Base-by-base conservation (phyloP, 2,329 filamentous ascomycete genomes). In the Trichophyton rubrum region DNA sequence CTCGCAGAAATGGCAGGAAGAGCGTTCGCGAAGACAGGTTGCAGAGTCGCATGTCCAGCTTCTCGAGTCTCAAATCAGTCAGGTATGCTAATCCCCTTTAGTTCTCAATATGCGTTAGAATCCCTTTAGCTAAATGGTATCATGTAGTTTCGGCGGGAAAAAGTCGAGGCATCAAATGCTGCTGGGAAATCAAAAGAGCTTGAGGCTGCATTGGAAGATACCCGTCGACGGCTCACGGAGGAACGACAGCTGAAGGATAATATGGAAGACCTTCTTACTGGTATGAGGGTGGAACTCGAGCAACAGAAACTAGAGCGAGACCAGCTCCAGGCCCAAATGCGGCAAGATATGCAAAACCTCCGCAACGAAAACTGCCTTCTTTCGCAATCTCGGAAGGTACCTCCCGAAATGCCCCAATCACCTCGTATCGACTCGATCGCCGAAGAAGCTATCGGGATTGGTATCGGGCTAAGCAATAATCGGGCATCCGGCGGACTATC, bases 181-280 rank as follows among this genome's bases (percentile, higher is more conserved):
- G 71, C 62, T 78, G 86, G 70, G 27, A 83, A 87, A 60, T 78
- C 93, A 41, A 86, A 83, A 69, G 89, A 96, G 66, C 80, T 97
- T 27, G 90, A 96, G 72, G 79, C 75, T 59, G 85, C 85, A 0
- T 85, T 95, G 64, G 90, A 96, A 66, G 90, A 95, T 68, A 82
- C 92, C 56, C 85, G 87, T 64, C 85, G 91, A 67, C 87, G 89
- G 66, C 79, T 99, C 51, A 80, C 83, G 0, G 90, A 97, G 69
- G 93, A 99, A 75, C 83, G 88, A 60, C 83, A 89, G 71, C 85
- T 88, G 67, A 96, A 95, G 72, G 86, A 89, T 69, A 96, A 95
- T 71, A 95, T 97, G 67, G 90, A 97, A 74, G 91, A 96, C 71
- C 80, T 99, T 49, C 80, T 97, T 51, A 84, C 85, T 5, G 92